phyloP scores from a whole-genome alignment of 1,139 yeast species.

The Komagataea norvegica region DNA sequence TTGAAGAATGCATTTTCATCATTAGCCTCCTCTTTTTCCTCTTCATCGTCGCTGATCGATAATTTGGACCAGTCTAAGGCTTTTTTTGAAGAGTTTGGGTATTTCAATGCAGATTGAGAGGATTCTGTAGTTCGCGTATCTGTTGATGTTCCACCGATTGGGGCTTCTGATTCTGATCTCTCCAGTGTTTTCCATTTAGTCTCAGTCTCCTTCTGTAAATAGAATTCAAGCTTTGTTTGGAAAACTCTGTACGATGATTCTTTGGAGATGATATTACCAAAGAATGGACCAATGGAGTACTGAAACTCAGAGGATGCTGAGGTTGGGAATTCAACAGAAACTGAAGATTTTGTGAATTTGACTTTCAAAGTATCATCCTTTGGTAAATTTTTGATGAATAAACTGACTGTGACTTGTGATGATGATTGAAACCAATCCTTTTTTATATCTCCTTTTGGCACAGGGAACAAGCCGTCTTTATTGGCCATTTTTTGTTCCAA shows the following conservation, averaged over 20 bases:
- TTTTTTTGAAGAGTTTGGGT: conserved; percentile 61
- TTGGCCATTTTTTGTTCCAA: conserved; percentile 20
- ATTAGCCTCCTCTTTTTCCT: conserved; percentile 35
- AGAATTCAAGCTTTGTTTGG: conserved; percentile 72
- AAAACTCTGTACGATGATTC: conserved; percentile 49
- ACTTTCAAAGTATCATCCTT: conserved; percentile 26
- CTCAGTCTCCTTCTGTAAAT: conserved; percentile 30
- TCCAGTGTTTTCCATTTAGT: conserved; percentile 38
- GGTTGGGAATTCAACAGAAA: conserved; percentile 34
- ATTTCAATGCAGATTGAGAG: conserved; percentile 29
- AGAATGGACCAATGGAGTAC: conserved; percentile 41
- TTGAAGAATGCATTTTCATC: conserved; percentile 72
- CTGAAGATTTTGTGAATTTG: conserved; percentile 18
- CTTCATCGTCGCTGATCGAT: conserved; percentile 46
- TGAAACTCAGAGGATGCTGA: conserved; percentile 36
- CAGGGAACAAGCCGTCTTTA: conserved; percentile 21
- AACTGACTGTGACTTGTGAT: conserved; percentile 54
- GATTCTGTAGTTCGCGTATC: conserved; percentile 1
- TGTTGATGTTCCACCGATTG: conserved; percentile 14
- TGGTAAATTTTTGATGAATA: conserved; percentile 67
- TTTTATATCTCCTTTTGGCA: conserved; percentile 41
- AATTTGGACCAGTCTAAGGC: conserved; percentile 72
- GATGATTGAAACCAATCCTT: conserved; percentile 79
- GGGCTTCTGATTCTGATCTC: conserved; percentile 15
- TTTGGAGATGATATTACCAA: conserved; percentile 40